These are phyloP conservation scores for Punica granatum DNA, from an alignment of 345 rosid species.

Conservation along the genomic window DNA sequence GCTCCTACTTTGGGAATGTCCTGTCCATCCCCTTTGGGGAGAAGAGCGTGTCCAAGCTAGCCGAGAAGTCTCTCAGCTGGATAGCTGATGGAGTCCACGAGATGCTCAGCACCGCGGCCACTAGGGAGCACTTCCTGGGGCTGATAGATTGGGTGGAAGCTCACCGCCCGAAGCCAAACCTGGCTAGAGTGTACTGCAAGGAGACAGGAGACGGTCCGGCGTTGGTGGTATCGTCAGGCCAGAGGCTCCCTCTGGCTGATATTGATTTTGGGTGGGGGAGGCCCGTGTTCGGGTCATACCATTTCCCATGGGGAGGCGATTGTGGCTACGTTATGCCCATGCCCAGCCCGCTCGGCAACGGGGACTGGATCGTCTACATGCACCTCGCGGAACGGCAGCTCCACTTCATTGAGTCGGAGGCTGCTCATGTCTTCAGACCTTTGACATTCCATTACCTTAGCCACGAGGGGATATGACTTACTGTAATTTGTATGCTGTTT, in stretches of 20 bases:
- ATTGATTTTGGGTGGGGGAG: conserved; percentile 53
- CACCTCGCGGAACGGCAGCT: conserved; percentile 30
- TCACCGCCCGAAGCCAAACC: conserved; percentile 38
- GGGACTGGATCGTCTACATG: conserved; percentile 53
- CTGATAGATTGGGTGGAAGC: conserved; percentile 78
- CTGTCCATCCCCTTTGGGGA: conserved; percentile 58
- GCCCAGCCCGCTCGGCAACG: conserved; percentile 35
- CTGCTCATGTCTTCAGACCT: conserved; percentile 30
- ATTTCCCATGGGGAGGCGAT: conserved; percentile 45
- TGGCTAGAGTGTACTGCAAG: conserved; percentile 42
- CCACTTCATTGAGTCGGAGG: conserved; percentile 32
- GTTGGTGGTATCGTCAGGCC: conserved; percentile 74
- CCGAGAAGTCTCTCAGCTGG: conserved; percentile 39
- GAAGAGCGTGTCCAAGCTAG: conserved; percentile 26
- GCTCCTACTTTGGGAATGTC: conserved; percentile 54
- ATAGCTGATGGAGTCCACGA: conserved; percentile 49
- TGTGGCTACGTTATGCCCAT: conserved; percentile 53
- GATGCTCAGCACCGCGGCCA: conserved; percentile 27
- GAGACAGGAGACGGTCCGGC: conserved; percentile 48
- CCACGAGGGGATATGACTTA: too few species aligned
- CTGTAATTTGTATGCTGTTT: too few species aligned
- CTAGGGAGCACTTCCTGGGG: conserved; percentile 59
- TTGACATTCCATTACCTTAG: conserved; percentile 27
- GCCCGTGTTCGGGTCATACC: conserved; percentile 40
- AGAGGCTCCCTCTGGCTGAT: conserved; percentile 34